Conservation (phyloP, 441 rosid genomes). For the Viola pubescens region DNA sequence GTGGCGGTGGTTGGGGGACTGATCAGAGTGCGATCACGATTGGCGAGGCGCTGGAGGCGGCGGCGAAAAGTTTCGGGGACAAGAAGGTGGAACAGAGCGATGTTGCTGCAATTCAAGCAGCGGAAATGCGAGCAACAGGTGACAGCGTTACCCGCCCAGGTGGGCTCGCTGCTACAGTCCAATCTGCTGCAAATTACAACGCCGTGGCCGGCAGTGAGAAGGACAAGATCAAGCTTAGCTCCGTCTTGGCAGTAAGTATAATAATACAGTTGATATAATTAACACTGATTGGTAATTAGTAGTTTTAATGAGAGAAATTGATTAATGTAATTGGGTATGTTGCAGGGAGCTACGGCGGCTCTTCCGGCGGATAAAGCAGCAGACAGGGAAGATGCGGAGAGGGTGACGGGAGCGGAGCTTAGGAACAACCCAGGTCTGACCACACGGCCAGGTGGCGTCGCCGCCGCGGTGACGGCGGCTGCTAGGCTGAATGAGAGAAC, state of each 20-base stretch:
- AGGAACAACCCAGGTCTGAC: slow-evolving; percentile 42
- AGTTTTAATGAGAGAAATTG: too few species aligned
- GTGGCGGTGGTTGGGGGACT: slow-evolving; percentile 13
- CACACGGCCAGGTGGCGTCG: slow-evolving; percentile 58
- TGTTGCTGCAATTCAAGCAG: slow-evolving; percentile 64
- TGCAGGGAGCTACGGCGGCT: slow-evolving; percentile 45
- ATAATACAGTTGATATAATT: not conserved
- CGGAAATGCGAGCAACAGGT: slow-evolving; percentile 65
- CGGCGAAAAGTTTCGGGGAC: slow-evolving; percentile 34
- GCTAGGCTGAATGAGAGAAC: slow-evolving; percentile 48
- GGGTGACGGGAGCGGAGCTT: slow-evolving; percentile 50
- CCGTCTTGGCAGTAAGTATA: slow-evolving; percentile 34
- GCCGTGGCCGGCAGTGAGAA: slow-evolving; percentile 27
- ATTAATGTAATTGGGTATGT: not conserved
- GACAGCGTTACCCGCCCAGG: slow-evolving; percentile 37
- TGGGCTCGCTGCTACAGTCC: slow-evolving; percentile 61
- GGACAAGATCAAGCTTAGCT: slow-evolving; percentile 46
- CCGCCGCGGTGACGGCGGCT: slow-evolving; percentile 53
- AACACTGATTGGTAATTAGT: not conserved
- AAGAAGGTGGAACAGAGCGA: slow-evolving; percentile 63
- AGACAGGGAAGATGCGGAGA: slow-evolving; percentile 58
- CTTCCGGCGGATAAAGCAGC: slow-evolving; percentile 49
- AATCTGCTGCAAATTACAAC: slow-evolving; percentile 51
- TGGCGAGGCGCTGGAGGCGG: slow-evolving; percentile 70
- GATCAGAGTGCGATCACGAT: slow-evolving; percentile 36